Conservation (phyloP, 2,329 filamentous ascomycete species). For the Cercospora sp. region DNA sequence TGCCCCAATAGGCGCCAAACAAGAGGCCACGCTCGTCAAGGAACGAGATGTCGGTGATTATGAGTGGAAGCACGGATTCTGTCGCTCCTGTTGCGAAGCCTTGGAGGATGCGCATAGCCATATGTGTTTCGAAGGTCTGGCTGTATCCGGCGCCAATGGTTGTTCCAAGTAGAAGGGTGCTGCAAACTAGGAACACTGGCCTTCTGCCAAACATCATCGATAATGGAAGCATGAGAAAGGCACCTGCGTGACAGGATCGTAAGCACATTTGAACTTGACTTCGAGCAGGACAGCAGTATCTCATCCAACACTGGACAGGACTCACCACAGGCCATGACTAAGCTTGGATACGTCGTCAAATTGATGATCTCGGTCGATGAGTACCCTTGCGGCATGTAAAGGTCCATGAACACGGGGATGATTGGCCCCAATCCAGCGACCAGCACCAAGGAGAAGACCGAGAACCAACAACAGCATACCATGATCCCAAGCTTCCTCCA, state of each 20-base stretch:
- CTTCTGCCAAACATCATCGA: constrained; percentile 46
- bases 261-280: not conserved
- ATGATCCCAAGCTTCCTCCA: constrained; percentile 37
- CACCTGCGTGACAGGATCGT: not conserved
- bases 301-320: not conserved
- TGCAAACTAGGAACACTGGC: constrained; percentile 39
- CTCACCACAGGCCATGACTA: constrained; percentile 45
- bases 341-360: constrained; percentile 43
- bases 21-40: constrained; percentile 43
- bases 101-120: constrained; percentile 42
- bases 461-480: constrained; percentile 39
- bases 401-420: constrained; percentile 39
- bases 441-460: constrained; percentile 47
- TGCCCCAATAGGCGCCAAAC: constrained; percentile 42
- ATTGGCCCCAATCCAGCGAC: constrained; percentile 53
- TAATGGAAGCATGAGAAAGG: constrained; percentile 44
- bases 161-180: constrained; percentile 37
- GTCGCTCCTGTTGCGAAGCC: constrained; percentile 43
- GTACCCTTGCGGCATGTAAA: constrained; percentile 37
- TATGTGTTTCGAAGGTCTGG: constrained; percentile 41
- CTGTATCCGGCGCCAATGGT: constrained; percentile 42
- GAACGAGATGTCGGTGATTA: constrained; percentile 46
- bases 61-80: constrained; percentile 45
- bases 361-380: constrained; percentile 36
- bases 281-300: not conserved